These are phyloP conservation scores for Salix arbutifolia DNA, from an alignment of 345 rosid genomes.

Conservation along the genomic window DNA sequence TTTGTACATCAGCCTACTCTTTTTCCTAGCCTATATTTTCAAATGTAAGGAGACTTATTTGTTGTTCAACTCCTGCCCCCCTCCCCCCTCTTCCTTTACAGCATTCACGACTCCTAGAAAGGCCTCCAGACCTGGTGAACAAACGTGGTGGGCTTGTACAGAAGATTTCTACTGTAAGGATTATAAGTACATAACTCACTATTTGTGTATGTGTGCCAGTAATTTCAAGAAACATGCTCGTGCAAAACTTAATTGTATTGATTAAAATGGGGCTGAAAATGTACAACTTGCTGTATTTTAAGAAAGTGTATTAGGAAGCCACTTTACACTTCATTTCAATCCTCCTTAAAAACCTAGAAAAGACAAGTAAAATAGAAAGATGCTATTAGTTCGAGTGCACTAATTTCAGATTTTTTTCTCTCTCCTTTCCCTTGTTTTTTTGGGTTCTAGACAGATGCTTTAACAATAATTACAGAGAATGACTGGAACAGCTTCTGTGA, in stretches of 20 bases:
- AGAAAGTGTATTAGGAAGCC: background rate
- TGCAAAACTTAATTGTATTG: background rate
- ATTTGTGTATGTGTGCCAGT: background rate
- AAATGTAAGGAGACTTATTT: background rate
- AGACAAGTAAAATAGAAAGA: background rate
- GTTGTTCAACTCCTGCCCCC: conserved; percentile 11
- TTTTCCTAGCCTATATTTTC: background rate
- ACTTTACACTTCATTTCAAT: background rate
- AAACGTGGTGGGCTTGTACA: conserved; percentile 70
- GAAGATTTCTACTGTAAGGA: conserved; percentile 69
- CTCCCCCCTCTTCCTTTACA: conserved; percentile 25
- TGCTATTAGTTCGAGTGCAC: background rate
- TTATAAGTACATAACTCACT: background rate
- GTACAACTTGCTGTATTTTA: background rate
- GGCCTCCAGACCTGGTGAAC: conserved; percentile 71
- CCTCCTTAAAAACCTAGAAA: background rate
- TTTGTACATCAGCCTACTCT: background rate
- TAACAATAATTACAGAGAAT: conserved; percentile 69
- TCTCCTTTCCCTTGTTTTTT: conserved; percentile 12
- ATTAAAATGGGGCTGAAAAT: background rate
- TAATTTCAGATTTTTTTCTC: conserved; percentile 14
- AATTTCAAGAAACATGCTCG: background rate
- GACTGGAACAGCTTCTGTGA: conserved; percentile 94
- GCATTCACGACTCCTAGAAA: conserved; percentile 76
- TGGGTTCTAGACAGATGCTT: conserved; percentile 75